Evolutionary conservation across 495 filamentous ascomycete species (phyloP).

Genomic region (Penicillium simplicissimum): DNA sequence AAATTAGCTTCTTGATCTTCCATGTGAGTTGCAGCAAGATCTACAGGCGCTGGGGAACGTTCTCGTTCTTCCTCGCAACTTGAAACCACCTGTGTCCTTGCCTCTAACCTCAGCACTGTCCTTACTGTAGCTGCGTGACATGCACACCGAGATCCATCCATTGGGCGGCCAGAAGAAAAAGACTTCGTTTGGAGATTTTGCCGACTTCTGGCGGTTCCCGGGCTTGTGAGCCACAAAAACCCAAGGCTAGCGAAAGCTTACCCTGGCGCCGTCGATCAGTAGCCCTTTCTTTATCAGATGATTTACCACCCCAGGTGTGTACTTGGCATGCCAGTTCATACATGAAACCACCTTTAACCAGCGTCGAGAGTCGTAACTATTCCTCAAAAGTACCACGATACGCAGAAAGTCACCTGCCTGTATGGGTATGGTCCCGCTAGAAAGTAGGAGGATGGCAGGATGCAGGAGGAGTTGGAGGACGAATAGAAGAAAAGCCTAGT

Average conservation of each 20-base stretch:
- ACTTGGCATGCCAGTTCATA: not conserved
- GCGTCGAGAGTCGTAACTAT: not conserved
- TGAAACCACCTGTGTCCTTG: not conserved
- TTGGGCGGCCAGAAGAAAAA: not conserved
- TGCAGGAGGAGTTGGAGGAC: not conserved
- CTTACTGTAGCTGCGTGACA: not conserved
- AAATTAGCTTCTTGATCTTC: not conserved
- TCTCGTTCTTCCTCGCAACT: not conserved
- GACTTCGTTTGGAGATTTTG: not conserved
- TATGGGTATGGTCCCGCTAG: not conserved
- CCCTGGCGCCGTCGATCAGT: not conserved
- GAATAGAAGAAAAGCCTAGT: not conserved
- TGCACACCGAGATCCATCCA: not conserved
- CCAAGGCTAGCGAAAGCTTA: not conserved
- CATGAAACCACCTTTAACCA: not conserved
- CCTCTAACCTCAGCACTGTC: not conserved
- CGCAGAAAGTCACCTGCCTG: not conserved
- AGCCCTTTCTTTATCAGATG: not conserved
- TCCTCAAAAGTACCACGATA: not conserved
- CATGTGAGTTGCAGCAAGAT: not conserved
- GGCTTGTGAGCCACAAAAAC: not conserved
- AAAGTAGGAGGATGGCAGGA: no score
- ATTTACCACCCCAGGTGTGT: not conserved
- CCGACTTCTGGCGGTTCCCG: not conserved
- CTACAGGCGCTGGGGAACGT: not conserved